Conservation (phyloP, 805 yeast species). For the Wickerhamomyces canadensis region DNA sequence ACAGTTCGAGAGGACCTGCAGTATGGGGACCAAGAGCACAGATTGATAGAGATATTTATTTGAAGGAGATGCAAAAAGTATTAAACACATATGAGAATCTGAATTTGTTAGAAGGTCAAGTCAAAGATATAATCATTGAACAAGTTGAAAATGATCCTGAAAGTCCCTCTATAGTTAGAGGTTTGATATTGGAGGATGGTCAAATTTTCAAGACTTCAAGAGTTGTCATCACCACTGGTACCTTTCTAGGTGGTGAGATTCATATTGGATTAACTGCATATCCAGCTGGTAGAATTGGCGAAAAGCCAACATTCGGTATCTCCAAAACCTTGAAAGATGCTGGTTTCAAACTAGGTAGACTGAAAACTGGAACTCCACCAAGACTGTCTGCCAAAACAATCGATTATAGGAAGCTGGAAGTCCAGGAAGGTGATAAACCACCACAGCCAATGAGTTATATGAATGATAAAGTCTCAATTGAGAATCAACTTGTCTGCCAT, state of each 20-base stretch:
- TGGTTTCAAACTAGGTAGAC: conserved; percentile 80
- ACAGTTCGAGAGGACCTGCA: conserved; percentile 87
- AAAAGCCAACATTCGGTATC: conserved; percentile 84
- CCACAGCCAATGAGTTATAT: conserved; percentile 88
- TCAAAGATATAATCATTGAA: conserved; percentile 76
- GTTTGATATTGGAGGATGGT: conserved; percentile 72
- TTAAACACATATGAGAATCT: conserved; percentile 53
- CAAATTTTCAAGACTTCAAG: conserved; percentile 49
- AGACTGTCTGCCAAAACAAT: conserved; percentile 70
- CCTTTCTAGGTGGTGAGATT: conserved; percentile 90
- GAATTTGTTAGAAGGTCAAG: conserved; percentile 60
- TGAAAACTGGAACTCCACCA: conserved; percentile 98
- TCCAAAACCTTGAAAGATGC: conserved; percentile 70
- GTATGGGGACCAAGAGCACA: conserved; percentile 99
- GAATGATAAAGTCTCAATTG: conserved; percentile 61
- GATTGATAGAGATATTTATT: conserved; percentile 79
- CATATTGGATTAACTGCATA: conserved; percentile 77
- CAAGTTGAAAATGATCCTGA: conserved; percentile 13
- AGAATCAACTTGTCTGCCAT: conserved; percentile 62
- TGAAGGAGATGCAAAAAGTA: conserved; percentile 70
- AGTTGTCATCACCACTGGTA: conserved; percentile 92
- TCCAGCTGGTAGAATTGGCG: conserved; percentile 95
- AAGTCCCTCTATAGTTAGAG: conserved; percentile 40
- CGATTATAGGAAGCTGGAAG: conserved; percentile 54
- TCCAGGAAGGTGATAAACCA: conserved; percentile 75